Evolutionary conservation across 768 basidiomycete species (phyloP).

Genomic region (Hortiboletus campestris): DNA sequence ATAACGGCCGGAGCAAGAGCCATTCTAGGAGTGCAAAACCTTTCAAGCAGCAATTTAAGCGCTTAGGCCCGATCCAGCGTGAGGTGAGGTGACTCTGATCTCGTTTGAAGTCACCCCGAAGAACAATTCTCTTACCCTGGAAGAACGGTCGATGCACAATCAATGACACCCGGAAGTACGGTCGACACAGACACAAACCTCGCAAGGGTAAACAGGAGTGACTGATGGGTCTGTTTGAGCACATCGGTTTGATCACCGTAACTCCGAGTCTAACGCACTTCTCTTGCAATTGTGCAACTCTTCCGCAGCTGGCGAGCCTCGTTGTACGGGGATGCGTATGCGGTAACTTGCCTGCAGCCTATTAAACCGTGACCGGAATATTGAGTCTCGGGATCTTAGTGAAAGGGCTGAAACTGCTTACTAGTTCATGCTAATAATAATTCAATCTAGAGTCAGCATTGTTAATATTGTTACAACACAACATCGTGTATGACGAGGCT

Average conservation of each 20-base stretch:
- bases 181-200: background rate
- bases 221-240: background rate
- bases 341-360: background rate
- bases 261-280: background rate
- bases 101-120: background rate
- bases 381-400: background rate
- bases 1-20: slow-evolving; percentile 18
- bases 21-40: background rate
- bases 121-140: background rate
- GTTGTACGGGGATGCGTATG: background rate
- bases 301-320: slow-evolving; percentile 2
- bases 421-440: no score
- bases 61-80: background rate
- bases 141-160: background rate
- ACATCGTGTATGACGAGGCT: background rate
- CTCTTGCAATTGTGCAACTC: background rate
- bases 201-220: background rate
- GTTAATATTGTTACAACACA: background rate
- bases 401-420: background rate
- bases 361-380: background rate
- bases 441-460: background rate
- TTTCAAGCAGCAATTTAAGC: background rate
- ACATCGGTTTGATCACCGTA: background rate
- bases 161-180: background rate
- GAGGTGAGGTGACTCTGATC: background rate